Conservation (phyloP, 805 yeast genomes). For the Priceomyces carsonii region DNA sequence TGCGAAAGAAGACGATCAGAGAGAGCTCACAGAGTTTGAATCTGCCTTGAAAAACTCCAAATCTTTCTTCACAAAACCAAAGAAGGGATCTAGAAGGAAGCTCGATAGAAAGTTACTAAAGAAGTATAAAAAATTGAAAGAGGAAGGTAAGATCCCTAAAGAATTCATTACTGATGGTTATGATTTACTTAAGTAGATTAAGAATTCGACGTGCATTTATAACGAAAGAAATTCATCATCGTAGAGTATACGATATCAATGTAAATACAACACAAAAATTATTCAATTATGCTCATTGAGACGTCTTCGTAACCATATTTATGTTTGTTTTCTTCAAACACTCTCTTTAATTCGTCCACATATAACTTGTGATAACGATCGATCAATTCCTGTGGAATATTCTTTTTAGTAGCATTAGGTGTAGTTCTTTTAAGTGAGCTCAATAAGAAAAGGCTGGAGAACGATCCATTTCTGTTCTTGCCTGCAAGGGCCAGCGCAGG, state of each 20-base stretch:
- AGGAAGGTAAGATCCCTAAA: conserved; percentile 25
- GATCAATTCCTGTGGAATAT: conserved; percentile 45
- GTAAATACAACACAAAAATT: conserved; percentile 2
- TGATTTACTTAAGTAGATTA: conserved; percentile 3
- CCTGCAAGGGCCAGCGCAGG: not conserved
- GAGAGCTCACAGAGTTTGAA: conserved; percentile 23
- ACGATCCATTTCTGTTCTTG: conserved; percentile 18
- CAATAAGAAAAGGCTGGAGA: conserved; percentile 30
- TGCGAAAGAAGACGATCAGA: conserved; percentile 17
- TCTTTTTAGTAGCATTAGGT: conserved; percentile 23
- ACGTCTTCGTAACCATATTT: conserved; percentile 53
- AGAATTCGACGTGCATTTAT: conserved; percentile 1
- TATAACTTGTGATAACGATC: conserved; percentile 75
- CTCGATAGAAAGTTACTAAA: conserved; percentile 35
- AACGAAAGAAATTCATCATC: not conserved
- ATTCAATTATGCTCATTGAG: conserved; percentile 47
- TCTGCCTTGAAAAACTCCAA: conserved; percentile 19
- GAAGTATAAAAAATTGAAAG: conserved; percentile 31
- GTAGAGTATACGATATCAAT: not conserved
- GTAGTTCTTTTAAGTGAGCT: conserved; percentile 10
- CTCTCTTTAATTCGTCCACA: conserved; percentile 56
- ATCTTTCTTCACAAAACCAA: conserved; percentile 21
- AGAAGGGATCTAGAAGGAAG: conserved; percentile 30
- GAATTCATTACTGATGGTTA: conserved; percentile 12
- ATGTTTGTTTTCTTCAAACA: conserved; percentile 68